phyloP scores from a whole-genome alignment of 2,329 filamentous ascomycete species.

The Botrytis fragariae region DNA sequence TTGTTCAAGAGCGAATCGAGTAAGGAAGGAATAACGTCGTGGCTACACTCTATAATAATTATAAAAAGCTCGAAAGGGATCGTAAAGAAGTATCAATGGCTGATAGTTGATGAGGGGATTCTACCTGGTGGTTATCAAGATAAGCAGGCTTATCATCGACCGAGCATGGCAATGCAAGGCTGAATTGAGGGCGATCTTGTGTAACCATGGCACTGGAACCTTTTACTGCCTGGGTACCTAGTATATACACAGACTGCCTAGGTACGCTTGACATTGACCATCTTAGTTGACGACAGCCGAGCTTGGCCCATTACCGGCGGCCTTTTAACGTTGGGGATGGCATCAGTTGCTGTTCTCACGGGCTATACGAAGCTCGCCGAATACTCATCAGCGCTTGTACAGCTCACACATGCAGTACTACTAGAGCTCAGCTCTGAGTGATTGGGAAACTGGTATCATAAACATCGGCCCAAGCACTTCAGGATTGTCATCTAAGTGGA shows the following conservation, averaged over 20 bases:
- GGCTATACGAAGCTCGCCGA: neutral
- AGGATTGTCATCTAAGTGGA: neutral
- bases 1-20: neutral
- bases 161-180: slow-evolving; percentile 4
- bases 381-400: neutral
- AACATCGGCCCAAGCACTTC: neutral
- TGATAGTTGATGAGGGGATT: slow-evolving; percentile 2
- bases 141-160: slow-evolving; percentile 5
- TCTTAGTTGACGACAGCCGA: neutral
- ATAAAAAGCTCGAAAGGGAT: neutral
- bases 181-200: slow-evolving; percentile 2
- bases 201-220: slow-evolving; percentile 2
- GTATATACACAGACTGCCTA: neutral
- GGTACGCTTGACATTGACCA: neutral
- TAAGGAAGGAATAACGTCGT: neutral
- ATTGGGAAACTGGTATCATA: neutral
- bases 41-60: neutral
- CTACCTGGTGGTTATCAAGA: neutral
- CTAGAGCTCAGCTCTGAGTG: neutral
- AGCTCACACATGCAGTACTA: neutral
- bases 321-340: neutral
- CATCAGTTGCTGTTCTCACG: slow-evolving; percentile 3
- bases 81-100: neutral
- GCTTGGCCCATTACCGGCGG: neutral
- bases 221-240: neutral